Evolutionary conservation across 2,329 filamentous ascomycete species (phyloP).

Genomic region (Botrytis byssoidea): DNA sequence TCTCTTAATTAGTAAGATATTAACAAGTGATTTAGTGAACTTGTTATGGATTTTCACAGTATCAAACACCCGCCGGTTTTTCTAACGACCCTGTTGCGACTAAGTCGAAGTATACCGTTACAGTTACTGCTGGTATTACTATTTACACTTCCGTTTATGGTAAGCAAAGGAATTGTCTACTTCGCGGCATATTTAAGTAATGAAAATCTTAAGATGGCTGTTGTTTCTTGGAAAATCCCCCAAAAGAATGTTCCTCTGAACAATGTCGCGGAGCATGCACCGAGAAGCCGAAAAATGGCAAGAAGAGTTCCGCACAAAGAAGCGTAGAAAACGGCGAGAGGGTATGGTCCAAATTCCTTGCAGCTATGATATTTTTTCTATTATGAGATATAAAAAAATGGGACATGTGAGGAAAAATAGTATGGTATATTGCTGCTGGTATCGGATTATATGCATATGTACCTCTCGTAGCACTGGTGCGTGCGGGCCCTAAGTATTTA

Average conservation of each 20-base stretch:
- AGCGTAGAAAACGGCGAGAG: background rate
- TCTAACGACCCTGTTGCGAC: background rate
- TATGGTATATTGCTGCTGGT: too few relatives aligned
- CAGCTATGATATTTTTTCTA: background rate
- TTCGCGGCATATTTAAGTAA: background rate
- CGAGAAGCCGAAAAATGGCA: too few relatives aligned
- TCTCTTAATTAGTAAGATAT: too few relatives aligned
- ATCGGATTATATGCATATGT: too few relatives aligned
- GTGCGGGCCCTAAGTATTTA: too few relatives aligned
- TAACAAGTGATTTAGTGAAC: too few relatives aligned
- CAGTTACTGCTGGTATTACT: background rate
- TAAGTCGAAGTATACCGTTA: background rate
- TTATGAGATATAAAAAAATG: background rate
- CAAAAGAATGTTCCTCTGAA: background rate
- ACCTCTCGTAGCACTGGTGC: too few relatives aligned
- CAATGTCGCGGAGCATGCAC: background rate
- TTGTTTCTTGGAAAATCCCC: background rate
- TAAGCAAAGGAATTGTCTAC: background rate
- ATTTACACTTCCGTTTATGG: background rate
- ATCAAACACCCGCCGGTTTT: background rate
- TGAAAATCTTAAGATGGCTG: background rate
- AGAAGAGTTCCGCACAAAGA: background rate
- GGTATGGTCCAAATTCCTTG: background rate
- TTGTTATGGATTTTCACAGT: too few relatives aligned
- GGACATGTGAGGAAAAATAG: too few relatives aligned